Base-by-base conservation (phyloP, 192 early-diverging fungal species). In the Coemansia erecta region DNA sequence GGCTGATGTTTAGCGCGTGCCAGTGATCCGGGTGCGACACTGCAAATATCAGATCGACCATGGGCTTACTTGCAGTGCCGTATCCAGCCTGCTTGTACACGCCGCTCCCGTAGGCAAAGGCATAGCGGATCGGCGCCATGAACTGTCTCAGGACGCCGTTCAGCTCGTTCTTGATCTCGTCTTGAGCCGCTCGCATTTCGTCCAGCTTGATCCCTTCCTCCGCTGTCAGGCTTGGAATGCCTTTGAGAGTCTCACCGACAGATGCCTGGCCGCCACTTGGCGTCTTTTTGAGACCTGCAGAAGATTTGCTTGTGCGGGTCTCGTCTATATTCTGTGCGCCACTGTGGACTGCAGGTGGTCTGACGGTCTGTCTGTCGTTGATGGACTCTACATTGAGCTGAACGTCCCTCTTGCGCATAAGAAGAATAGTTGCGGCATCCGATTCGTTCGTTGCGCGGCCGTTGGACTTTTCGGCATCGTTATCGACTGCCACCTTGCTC, bases 11-110 rank as follows among this genome's bases (percentile, higher is more conserved):
- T 47, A 97, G 82, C 22, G 90, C 91, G 60, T 99, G 97, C 97
- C 97, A 99, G 68, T 96, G 94, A 57, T 90, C 86, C 13, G 95
- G 88, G 71, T 99, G 91, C 7, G 88, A 87, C 17, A 99, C 97
- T 13, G 87, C 97, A 82, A 99, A 94, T 13, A 99, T 88, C 56
- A 94, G 85, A 78, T 99, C 97, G 0, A 98, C 84, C 91, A 97
- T 93, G 0, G 94, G 92, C 51, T 89, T 73, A 50, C 54, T 65
- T 15, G 58, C 40, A 12, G 41, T 23, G 11, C 84, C 85, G 61
- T 96, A 95, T 11, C 93, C 91, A 8, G 78, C 70, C 70, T 99
- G 97, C 39, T 81, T 77, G 77, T 94, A 98, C 18, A 98, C 96
- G 15, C 94, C 95, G 41, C 89, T 92, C 9, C 97, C 97, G 69